Conservation (phyloP, 2,329 filamentous ascomycete species). For the Cladophialophora immunda region DNA sequence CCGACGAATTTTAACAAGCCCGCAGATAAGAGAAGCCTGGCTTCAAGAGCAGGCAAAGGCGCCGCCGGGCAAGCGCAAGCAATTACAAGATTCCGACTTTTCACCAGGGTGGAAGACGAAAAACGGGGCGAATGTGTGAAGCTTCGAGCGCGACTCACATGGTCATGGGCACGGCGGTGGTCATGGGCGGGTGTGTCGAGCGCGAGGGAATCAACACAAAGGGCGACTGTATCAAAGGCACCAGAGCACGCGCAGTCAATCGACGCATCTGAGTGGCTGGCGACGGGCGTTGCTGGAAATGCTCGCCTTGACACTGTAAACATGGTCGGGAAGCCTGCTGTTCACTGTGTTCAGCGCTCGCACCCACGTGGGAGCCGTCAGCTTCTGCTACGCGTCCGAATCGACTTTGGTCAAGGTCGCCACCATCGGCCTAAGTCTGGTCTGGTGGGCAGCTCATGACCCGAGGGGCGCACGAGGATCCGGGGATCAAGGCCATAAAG, state of each 20-base stretch:
- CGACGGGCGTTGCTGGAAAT: slow-evolving; percentile 3
- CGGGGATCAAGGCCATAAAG: slow-evolving; percentile 9
- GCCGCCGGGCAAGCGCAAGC: slow-evolving; percentile 2
- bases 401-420: slow-evolving; percentile 16
- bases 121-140: slow-evolving; percentile 9
- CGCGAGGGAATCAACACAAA: slow-evolving; percentile 11
- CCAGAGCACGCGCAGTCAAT: slow-evolving; percentile 26
- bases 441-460: background rate
- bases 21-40: slow-evolving; percentile 11
- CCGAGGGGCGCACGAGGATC: background rate
- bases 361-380: slow-evolving; percentile 30
- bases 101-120: slow-evolving; percentile 11
- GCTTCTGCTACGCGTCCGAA: slow-evolving; percentile 29
- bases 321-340: slow-evolving; percentile 3
- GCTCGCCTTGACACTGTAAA: background rate
- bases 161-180: slow-evolving; percentile 15
- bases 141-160: slow-evolving; percentile 18
- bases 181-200: background rate
- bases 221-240: slow-evolving; percentile 25
- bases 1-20: slow-evolving; percentile 6
- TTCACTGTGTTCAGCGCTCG: slow-evolving; percentile 17
- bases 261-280: slow-evolving; percentile 20
- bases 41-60: background rate
- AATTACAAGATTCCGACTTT: background rate
- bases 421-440: slow-evolving; percentile 24